Base-by-base conservation (phyloP, 345 rosid species). In the Combretum micranthum region DNA sequence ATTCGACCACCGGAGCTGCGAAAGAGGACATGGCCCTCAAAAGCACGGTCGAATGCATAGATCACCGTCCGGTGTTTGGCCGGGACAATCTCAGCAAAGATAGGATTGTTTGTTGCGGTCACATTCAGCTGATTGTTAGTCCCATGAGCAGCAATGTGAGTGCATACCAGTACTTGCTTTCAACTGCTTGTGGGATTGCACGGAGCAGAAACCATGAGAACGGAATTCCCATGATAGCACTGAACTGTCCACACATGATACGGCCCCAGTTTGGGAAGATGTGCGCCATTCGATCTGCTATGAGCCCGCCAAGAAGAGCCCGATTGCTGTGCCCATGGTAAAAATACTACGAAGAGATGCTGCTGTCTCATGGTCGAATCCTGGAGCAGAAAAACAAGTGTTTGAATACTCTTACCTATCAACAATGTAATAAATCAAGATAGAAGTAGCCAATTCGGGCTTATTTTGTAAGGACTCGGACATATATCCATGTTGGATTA, bases 141-240 rank as follows among this genome's bases (percentile, higher is more conserved):
- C 99, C 99, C 99, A 88, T 93, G 60, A 81, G 47, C 57, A 89
- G 60, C 16, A 93, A 79, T 25, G 97, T 86, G 58, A 74, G 37
- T 3, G 84, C 84, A 26, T 69, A 93, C 23, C 72, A 62, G 57
- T 49, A 69, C 72, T 83, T 88, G 79, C 88, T 89, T 45, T 61
- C 54, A 3, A 80, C 80, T 19, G 75, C 76, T 52, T 83, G 96
- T 20, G 99, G 99, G 70, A 93, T 86, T 54, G 17, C 77, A 60
- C 65, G 82, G 21, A 93, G 94, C 13, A 93, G 91, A 62, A 85
- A 68, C 62, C 71, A 68, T 13, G 97, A 85, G 80, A 84, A 93
- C 18, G 99, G 97, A 32, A 93, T 89, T 52, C 97, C 99, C 97
- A 89, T 93, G 72, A 86, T 73, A 32, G 97, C 84, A 23, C 97